These are phyloP conservation scores for Drechmeria coniospora DNA, from an alignment of 2,329 filamentous ascomycete genomes.

Conservation along the genomic window DNA sequence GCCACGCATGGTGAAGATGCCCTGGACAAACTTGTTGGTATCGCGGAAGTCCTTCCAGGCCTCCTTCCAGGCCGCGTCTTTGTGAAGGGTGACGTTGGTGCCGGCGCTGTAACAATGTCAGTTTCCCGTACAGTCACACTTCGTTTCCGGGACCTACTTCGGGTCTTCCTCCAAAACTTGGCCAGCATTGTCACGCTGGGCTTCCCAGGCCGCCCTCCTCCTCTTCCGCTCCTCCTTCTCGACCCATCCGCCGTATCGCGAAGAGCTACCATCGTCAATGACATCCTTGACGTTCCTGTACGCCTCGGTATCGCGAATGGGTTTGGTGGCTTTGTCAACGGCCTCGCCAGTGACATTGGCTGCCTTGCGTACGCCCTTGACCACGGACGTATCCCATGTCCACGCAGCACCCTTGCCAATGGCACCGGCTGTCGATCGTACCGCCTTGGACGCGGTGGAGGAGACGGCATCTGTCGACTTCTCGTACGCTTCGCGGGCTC, in stretches of 20 bases:
- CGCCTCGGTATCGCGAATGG: constrained; percentile 84
- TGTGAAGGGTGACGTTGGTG: constrained; percentile 88
- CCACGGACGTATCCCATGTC: constrained; percentile 92
- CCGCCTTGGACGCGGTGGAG: constrained; percentile 59
- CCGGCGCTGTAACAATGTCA: constrained; percentile 52
- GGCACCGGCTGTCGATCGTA: constrained; percentile 73
- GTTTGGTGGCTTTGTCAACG: constrained; percentile 87
- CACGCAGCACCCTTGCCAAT: constrained; percentile 85
- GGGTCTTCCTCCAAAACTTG: constrained; percentile 70
- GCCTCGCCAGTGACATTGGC: constrained; percentile 75
- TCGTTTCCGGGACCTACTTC: constrained; percentile 44
- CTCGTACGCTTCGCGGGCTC: constrained; percentile 73
- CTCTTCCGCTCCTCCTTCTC: constrained; percentile 88
- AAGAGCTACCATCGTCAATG: constrained; percentile 93
- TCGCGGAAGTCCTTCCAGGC: constrained; percentile 96
- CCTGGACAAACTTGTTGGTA: constrained; percentile 73
- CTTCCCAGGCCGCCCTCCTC: constrained; percentile 59
- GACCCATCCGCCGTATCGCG: constrained; percentile 88
- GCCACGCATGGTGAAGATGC: constrained; percentile 70
- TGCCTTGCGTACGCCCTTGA: constrained; percentile 79
- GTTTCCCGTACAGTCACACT: neutral
- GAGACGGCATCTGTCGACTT: constrained; percentile 73
- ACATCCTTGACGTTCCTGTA: constrained; percentile 91
- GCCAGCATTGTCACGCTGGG: constrained; percentile 32
- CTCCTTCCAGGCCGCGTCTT: constrained; percentile 94